Evolutionary conservation across 2,329 filamentous ascomycete genomes (phyloP), one percentile per base, ranked within the genome.

Genomic region (Didymella keratinophila): DNA sequence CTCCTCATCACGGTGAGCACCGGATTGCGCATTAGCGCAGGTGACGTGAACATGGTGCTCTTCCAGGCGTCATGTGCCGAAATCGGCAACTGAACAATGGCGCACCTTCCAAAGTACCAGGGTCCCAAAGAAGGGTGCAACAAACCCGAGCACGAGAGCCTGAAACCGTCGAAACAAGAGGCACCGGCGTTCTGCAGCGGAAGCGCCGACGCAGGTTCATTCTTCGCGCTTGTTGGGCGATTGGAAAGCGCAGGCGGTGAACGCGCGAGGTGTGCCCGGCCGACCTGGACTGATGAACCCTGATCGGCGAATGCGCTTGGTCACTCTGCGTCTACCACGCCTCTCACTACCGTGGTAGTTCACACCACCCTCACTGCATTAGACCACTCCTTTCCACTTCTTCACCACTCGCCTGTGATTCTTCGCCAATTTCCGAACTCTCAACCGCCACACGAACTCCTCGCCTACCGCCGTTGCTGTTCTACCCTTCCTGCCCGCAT

Each of bases 301-400:
- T 67, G 52, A 53, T 59, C 63, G 63, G 65, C 66, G 61, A 67
- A 57, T 56, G 65, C 55, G 56, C 60, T 62, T 59, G 58, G 62
- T 65, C 64, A 65, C 63, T 54, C 59, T 41, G 32, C 32, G 41
- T 47, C 37, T 41, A 42, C 56, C 37, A 58, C 56, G 56, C 56
- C 50, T 54, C 50, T 50, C 41, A 43, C 41, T 43, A 43, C 41
- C 41, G 41, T 43, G 41, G 41, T 25, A 37, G 34, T 53, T 32
- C 42, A 46, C 41, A 54, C 50, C 41, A 50, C 50, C 49, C 50
- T 58, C 39, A 49, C 56, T 53, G 39, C 45, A 39, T 49, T 36
- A 41, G 41, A 60, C 21, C 44, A 11, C 42, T 60, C 56, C 43
- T 50, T 60, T 58, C 54, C 48, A 52, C 25, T 20, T 50, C 37